Base-by-base conservation (phyloP, 1,139 yeast species). In the Candida albicans region DNA sequence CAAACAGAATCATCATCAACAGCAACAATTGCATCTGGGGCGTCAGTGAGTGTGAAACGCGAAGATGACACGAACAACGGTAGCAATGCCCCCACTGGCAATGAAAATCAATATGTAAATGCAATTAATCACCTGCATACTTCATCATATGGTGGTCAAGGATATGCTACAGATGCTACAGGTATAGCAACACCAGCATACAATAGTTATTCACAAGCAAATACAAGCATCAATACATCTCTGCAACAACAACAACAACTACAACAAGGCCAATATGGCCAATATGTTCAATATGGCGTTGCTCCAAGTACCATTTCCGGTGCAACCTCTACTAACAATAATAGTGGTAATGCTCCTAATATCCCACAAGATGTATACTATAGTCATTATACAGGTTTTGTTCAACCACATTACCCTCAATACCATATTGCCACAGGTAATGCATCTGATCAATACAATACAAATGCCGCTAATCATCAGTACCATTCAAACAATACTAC, bases 361-460 rank as follows among this genome's bases (percentile, higher is more conserved):
- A 18, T 18, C 5, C 42, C 34, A 10, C 46, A 42, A 29, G 49
- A 46, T 8, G 13, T 33, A 2, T 46, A 48, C 35, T 38, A 47
- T 10, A 9, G 46, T 15, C 46, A 46, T 35, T 53, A 46, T 37
- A 48, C 55, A 10, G 53, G 53, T 3, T 51, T 46, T 36, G 5
- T 5, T 18, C 52, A 51, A 24, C 57, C 52, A 27, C 52, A 29
- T 24, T 37, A 37, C n/a, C 39, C 45, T 5, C 49, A 44, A 27
- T 48, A 52, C 36, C 56, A 47, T 34, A 46, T 48, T 35, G 47
- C 50, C 4, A 43, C 52, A 22, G 34, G 44, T 13, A 45, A 53
- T 4, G 49, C 55, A 14, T 44, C 51, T 30, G 57, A 56, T 33
- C 53, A 49, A 32, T 52, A 46, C 32, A 29, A 29, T 29, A 8